Evolutionary conservation across 164 flowering plant genomes (phyloP), one percentile per base, ranked within the genome.

Genomic region (Liquidambar formosana): DNA sequence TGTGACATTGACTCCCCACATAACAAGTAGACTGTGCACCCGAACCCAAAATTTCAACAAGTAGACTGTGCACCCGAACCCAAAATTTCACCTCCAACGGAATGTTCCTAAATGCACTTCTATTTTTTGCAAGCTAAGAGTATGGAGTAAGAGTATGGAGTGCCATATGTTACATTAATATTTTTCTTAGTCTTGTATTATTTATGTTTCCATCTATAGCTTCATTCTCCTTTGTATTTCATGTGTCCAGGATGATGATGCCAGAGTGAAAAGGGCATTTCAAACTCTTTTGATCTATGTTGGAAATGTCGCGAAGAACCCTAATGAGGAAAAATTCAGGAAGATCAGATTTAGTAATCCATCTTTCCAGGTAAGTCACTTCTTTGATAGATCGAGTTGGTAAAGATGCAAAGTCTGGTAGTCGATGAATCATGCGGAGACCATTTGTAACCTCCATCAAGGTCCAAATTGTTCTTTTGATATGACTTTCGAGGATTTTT

Each of bases 311-410:
- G 77, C 69, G 25, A 78, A 65, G 52, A 71, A 79, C 64, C 92
- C 92, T 13, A 71, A 82, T 49, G 82, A 76, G 67, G 85, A 77
- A 57, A 88, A 80, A 33, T 88, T 69, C 70, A 74, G 87, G 72
- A 83, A 79, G 80, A 90, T 94, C 64, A 81, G 92, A 65, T 76
- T 94, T 11, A 75, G 67, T 48, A 94, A 92, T 63, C 94, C 87
- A 26, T 69, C 78, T 12, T 92, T 92, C 77, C 86, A 84, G 85
- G 96, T 87, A 80, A 45, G 73, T 0, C 5, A 41, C 51, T 56
- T 71, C 44, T 51, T 57, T 51, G 33, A 61, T 64, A 19, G 25
- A 66, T 57, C 28, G 43, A 16, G 54, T 47, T 46, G 38, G n/a
- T 10, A 26, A 14, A 33, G 41, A 10, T 41, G 26, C 18, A 49